Base-by-base conservation (phyloP, 1,139 yeast genomes). In the Debaryomyces sp. region DNA sequence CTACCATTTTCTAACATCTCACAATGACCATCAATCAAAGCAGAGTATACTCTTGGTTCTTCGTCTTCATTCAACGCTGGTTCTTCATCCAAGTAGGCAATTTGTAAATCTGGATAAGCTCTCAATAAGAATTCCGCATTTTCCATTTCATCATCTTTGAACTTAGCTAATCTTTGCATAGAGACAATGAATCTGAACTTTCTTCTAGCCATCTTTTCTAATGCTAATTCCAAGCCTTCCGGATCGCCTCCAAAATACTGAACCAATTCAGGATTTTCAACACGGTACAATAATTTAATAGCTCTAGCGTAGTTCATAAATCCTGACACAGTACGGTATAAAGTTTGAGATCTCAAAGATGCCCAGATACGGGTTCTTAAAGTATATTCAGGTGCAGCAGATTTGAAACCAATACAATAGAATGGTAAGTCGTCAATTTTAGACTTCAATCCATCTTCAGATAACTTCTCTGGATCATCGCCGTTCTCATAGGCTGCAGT, bases 301-400 rank as follows among this genome's bases (percentile, higher is more conserved):
- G 99, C 99, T 78, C 98, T 89, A 26, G 98, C 95, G 70, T 94
- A 94, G 75, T 94, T 94, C 99, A 94, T 94, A 79, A 94, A 94
- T 69, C 99, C 99, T 56, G 98, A 91, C 51, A 94, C 97, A 57
- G 99, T 94, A 79, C 99, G 90, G 79, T 94, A 94, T 71, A 94
- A 80, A 45, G 99, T 94, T 79, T 94, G 99, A 46, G 98, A 94
- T 75, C 98, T 89, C 67, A 94, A 84, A 44, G 99, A 94, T 45
- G 99, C 99, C 99, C 99, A 94, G 64, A 94, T 94, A 80, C 99
- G 86, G 10, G 99, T 94, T 80, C 99, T 89, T 68, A 94, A 80
- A 55, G 98, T 94, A 73, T 94, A 94, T 74, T 94, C 99, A 48
- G 99, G 99, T 57, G 99, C 98, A 70, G 99, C 97, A 64, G 97